Base-by-base conservation (phyloP, 352 stramenopile genomes). In the Globisporangium ultimum region DNA sequence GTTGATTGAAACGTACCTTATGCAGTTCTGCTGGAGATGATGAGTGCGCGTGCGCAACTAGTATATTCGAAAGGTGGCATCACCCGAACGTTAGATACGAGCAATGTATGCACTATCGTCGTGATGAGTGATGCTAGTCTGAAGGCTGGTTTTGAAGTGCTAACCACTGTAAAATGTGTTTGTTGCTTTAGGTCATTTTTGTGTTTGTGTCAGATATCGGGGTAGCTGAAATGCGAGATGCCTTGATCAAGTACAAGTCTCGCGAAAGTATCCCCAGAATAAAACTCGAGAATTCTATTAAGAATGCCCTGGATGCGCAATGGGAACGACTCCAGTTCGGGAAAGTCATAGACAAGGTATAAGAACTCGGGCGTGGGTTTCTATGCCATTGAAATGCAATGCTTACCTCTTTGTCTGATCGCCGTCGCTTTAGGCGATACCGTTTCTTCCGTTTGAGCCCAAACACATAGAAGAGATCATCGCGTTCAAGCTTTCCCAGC, bases 141-240 rank as follows among this genome's bases (percentile, higher is more conserved):
- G 3, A 22, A 10, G 5, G 13, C 15, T 24, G 15, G 11, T 47
- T 13, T 43, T n/a, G n/a, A n/a, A n/a, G 38, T 10, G 8, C 2
- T 15, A 21, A 1, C 3, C 10, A 60, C 45, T 50, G 14, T 49
- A 14, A 22, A 20, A 8, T 43, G 10, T 9, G 32, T 8, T 14
- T 8, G 15, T 32, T 11, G 15, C 14, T 49, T 12, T 50, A 93
- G 74, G 85, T 92, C n/a, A 89, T 96, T 64, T 97, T 97, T 50
- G 66, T 97, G 50, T 71, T 97, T 11, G 84, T 97, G 50, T 96
- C 87, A 13, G 88, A 97, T 59, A 95, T 97, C 64, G 88, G 88
- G 11, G 83, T 89, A 13, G 66, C 70, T 10, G 80, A 91, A 41
- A 94, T 97, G 78, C 80, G 92, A 53, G 74, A 90, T n/a, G 72